Evolutionary conservation across 2,329 filamentous ascomycete genomes (phyloP).

Genomic region (Aureobasidium sp.): DNA sequence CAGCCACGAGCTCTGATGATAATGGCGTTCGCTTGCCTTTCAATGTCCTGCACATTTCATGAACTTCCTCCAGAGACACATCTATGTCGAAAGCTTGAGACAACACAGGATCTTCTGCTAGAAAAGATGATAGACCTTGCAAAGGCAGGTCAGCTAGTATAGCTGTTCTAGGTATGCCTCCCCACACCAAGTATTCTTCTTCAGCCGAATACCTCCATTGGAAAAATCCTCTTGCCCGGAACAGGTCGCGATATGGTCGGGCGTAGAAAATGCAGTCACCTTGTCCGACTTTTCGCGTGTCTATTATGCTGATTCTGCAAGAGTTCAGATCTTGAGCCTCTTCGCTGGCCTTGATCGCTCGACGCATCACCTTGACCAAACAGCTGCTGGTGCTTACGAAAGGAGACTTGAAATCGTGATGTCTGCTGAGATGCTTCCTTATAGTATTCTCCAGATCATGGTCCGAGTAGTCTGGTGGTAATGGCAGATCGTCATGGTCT

Average conservation of each 20-base stretch:
- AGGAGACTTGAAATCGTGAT: background rate
- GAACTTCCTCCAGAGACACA: background rate
- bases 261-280: background rate
- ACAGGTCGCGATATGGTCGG: background rate
- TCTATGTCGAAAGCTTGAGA: background rate
- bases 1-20: background rate
- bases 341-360: background rate
- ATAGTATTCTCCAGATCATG: background rate
- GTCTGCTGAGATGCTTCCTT: background rate
- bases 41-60: background rate
- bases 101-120: background rate
- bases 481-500: background rate
- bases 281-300: background rate
- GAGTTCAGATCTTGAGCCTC: background rate
- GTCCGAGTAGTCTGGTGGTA: background rate
- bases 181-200: background rate
- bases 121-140: background rate
- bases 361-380: background rate
- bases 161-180: background rate
- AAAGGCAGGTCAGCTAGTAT: background rate
- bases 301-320: background rate
- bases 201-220: background rate
- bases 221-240: background rate
- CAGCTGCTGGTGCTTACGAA: background rate
- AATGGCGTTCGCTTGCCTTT: background rate